Conservation (phyloP, 495 filamentous ascomycete species). For the Hypoxylon perforatum region DNA sequence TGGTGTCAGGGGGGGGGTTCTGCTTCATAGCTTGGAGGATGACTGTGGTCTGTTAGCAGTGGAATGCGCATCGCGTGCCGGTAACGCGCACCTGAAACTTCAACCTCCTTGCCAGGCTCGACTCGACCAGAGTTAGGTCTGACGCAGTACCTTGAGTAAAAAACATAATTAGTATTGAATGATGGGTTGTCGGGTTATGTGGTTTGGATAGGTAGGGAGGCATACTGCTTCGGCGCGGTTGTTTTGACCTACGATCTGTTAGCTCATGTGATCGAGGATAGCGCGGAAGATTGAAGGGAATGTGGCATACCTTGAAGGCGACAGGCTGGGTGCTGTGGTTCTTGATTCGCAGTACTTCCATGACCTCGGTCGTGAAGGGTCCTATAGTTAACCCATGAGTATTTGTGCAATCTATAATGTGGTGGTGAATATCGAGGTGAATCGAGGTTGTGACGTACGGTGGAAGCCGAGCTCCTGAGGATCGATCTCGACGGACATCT, state of each 20-base stretch:
- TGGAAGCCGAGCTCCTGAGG: conserved; percentile 92
- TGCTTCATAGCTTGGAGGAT: conserved; percentile 97
- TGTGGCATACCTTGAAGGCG: conserved; percentile 87
- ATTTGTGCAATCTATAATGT: neutral
- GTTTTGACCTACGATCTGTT: conserved; percentile 84
- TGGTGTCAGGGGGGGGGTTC: conserved; percentile 84
- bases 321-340: conserved; percentile 83
- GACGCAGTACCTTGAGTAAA: conserved; percentile 83
- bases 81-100: conserved; percentile 82
- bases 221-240: conserved; percentile 98
- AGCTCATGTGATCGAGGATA: conserved; percentile 15
- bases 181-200: conserved; percentile 23
- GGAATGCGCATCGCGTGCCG: conserved; percentile 18
- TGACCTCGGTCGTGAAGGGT: conserved; percentile 91
- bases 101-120: conserved; percentile 85
- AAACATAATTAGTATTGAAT: conserved; percentile 29
- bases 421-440: neutral
- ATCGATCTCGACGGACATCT: conserved; percentile 94
- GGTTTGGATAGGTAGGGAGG: conserved; percentile 25
- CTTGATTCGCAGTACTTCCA: conserved; percentile 80
- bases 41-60: conserved; percentile 64
- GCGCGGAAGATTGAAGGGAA: conserved; percentile 4
- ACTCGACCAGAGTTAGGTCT: conserved; percentile 97
- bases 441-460: conserved; percentile 67
- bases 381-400: conserved; percentile 65